Evolutionary conservation across 495 filamentous ascomycete species (phyloP).

Genomic region (Penicillium cinerascens): DNA sequence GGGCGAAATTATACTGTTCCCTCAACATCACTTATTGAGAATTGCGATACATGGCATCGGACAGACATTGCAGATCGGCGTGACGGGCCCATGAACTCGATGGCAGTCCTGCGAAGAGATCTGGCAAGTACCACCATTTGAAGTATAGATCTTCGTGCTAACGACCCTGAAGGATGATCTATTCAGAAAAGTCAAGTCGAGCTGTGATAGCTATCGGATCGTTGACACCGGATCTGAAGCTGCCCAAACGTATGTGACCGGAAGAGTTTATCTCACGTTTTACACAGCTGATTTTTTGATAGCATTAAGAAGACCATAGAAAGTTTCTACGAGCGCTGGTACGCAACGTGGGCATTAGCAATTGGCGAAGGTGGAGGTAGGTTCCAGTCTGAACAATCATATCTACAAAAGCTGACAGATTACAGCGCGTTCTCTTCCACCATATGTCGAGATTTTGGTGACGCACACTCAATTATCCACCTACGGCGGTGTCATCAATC

Average conservation of each 20-base stretch:
- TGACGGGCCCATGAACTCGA: constrained; percentile 65
- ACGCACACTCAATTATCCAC: constrained; percentile 68
- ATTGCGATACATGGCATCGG: constrained; percentile 65
- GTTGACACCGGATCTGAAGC: constrained; percentile 50
- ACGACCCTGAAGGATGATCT: constrained; percentile 48
- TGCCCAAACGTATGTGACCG: constrained; percentile 49
- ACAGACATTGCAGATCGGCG: constrained; percentile 59
- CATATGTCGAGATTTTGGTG: constrained; percentile 72
- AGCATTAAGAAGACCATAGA: constrained; percentile 60
- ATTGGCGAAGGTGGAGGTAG: constrained; percentile 56
- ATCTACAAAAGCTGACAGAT: constrained; percentile 2
- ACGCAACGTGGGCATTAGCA: constrained; percentile 55
- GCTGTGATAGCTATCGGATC: constrained; percentile 56
- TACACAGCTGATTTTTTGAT: constrained; percentile 1
- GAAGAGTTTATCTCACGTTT: neutral
- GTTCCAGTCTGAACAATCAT: constrained; percentile 6
- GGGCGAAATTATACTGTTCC: constrained; percentile 66
- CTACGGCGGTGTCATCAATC: constrained; percentile 72
- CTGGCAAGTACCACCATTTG: constrained; percentile 42
- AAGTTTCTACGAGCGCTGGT: constrained; percentile 60
- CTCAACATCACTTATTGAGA: constrained; percentile 57
- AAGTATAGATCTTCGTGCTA: neutral
- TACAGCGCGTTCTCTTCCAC: constrained; percentile 58
- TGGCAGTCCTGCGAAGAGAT: constrained; percentile 64
- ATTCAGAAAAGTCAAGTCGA: constrained; percentile 56